Evolutionary conservation across 306 rosid genomes (phyloP).

Genomic region (Pueraria montana): DNA sequence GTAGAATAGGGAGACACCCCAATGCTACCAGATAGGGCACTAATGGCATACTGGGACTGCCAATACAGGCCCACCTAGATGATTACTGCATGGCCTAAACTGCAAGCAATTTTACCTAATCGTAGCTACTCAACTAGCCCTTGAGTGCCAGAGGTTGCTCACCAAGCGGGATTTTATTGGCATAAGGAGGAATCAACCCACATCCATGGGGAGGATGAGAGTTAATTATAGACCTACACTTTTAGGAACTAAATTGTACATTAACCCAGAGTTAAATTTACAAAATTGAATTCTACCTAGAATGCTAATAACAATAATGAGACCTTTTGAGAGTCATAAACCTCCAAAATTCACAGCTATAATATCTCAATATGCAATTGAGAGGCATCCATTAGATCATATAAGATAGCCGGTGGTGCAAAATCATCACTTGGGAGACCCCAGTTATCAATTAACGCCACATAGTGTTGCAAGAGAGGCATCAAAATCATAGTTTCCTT

Average conservation of each 20-base stretch:
- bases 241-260: neutral
- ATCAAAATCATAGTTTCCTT: neutral
- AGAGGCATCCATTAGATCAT: slow-evolving; percentile 26
- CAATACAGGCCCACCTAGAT: neutral
- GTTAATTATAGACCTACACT: neutral
- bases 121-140: neutral
- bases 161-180: neutral
- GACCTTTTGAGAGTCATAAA: slow-evolving; percentile 19
- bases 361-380: slow-evolving; percentile 4
- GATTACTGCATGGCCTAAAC: neutral
- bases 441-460: slow-evolving; percentile 6
- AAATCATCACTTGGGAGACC: neutral
- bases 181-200: neutral
- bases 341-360: slow-evolving; percentile 32
- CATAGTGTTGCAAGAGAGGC: slow-evolving; percentile 10
- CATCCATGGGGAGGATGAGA: neutral
- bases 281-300: neutral
- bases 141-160: neutral
- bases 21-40: neutral
- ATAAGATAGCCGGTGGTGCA: neutral
- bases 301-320: slow-evolving; percentile 6
- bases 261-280: neutral
- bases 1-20: neutral
- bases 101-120: neutral
- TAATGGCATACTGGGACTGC: neutral